Base-by-base conservation (phyloP, 73 alveolate species). In the Paramecium bursaria region DNA sequence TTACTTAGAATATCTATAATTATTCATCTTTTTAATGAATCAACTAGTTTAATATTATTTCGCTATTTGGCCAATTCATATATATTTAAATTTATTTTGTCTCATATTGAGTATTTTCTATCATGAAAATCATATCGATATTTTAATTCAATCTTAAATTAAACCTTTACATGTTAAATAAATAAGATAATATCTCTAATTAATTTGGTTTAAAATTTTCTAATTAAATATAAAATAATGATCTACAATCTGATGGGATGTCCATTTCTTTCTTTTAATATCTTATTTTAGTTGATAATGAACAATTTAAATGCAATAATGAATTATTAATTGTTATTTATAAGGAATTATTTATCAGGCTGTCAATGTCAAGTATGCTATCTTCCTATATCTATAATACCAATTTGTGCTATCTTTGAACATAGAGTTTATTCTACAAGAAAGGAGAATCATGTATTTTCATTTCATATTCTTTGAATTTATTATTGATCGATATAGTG, bases 51-150 rank as follows among this genome's bases (percentile, higher is more conserved):
- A 57, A 57, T 11, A 26, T 26, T 26, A 26, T 11, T 29, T 57
- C 47, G 17, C 21, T 26, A 57, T 57, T 29, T 11, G 76, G 76
- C 76, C 76, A 57, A 57, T 57, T 57, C 76, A 57, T 57, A 26
- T 29, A 26, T 1, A 57, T 57, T 57, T 57, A 48, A 9, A 57
- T 57, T 57, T 57, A 57, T 57, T 57, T 26, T 10, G 19, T 29
- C 21, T 23, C 50, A 57, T 29, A 57, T 57, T 26, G 31, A 30
- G n/a, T n/a, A n/a, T n/a, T n/a, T n/a, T n/a, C n/a, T n/a, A n/a
- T n/a, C n/a, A n/a, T n/a, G n/a, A 57, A 57, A 27, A 57, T 57
- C 5, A 19, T 25, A 29, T 57, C 76, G 6, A 29, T 17, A 57
- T 23, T 26, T 21, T 57, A 33, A 31, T 17, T 1, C 9, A 25